Base-by-base conservation (phyloP, 2,329 filamentous ascomycete species). In the Colletotrichum liaoningense region DNA sequence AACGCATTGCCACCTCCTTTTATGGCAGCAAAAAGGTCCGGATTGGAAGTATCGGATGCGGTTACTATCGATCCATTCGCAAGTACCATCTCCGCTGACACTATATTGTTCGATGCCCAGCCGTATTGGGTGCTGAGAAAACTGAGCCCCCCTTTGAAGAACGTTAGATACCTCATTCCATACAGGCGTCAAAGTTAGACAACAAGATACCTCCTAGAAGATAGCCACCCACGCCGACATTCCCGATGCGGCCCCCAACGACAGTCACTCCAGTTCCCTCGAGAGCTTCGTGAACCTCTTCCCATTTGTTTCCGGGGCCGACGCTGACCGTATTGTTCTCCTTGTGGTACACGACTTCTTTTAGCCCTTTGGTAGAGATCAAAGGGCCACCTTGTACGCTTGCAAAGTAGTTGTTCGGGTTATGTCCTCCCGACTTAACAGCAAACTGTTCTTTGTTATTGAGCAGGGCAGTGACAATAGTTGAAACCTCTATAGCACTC, bases 1-100 rank as follows among this genome's bases (percentile, higher is more conserved):
- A 87, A 90, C 77, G 89, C 90, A 79, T 86, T 88, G n/a, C 86
- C 86, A 19, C 90, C 89, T 11, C 89, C 90, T 69, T 87, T 86
- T 4, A 91, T 83, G 0, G 86, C 88, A 74, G 82, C 83, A 79
- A 83, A 90, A 7, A 92, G 81, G 69, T 90, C 88, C 0, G 83
- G 72, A 72, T 90, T 80, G 9, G 80, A 77, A 0, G 77, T 77
- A 5, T 78, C 76, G 19, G 83, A 86, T 2, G 85, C 88, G 4
- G 83, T 85, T 52, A 88, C 79, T 56, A 90, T 83, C 5, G 80
- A 78, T 8, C 88, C 86, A 73, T 86, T 83, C 19, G 86, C 84
- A 1, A 90, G 82, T 4, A 91, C 88, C 52, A 91, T 81, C 75
- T 89, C 85, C 73, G 80, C 88, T 70, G 85, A 84, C 28, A 84